Evolutionary conservation across 352 stramenopile species (phyloP).

Genomic region (Plasmopara muralis): DNA sequence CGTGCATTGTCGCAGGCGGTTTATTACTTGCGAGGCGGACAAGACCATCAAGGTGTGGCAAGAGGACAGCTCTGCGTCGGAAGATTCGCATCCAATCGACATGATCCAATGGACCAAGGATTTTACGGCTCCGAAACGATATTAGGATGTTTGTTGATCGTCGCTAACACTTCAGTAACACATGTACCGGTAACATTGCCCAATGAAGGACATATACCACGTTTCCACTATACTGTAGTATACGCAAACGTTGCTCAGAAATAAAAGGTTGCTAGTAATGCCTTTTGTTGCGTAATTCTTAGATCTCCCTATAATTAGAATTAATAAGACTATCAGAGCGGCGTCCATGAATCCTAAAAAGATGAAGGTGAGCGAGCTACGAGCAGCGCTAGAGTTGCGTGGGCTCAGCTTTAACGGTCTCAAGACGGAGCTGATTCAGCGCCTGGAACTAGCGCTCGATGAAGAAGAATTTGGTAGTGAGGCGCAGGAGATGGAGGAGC

Average conservation of each 20-base stretch:
- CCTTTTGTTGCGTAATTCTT: background rate
- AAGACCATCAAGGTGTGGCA: slow-evolving; percentile 99
- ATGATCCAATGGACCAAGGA: slow-evolving; percentile 97
- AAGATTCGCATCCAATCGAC: slow-evolving; percentile 96
- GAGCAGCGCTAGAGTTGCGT: slow-evolving; percentile 72
- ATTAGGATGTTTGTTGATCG: slow-evolving; percentile 8
- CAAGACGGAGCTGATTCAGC: slow-evolving; percentile 87
- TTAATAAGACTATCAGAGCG: slow-evolving; percentile 17
- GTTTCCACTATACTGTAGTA: background rate
- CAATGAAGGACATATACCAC: background rate
- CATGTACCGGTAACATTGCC: background rate
- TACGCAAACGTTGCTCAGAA: background rate
- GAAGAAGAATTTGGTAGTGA: slow-evolving; percentile 82
- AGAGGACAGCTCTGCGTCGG: slow-evolving; percentile 91
- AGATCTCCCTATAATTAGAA: slow-evolving; percentile 9
- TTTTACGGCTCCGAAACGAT: slow-evolving; percentile 76
- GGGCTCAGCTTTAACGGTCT: slow-evolving; percentile 78
- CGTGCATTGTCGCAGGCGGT: slow-evolving; percentile 78
- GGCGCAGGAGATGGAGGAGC: slow-evolving; percentile 60
- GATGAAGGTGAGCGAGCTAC: slow-evolving; percentile 89
- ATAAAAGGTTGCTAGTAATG: background rate
- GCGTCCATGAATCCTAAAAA: slow-evolving; percentile 83
- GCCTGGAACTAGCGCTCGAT: slow-evolving; percentile 80
- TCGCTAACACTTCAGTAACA: background rate
- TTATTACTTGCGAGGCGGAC: slow-evolving; percentile 98